These are phyloP conservation scores for Penicillium paradoxum DNA, from an alignment of 495 filamentous ascomycete genomes.

Conservation along the genomic window DNA sequence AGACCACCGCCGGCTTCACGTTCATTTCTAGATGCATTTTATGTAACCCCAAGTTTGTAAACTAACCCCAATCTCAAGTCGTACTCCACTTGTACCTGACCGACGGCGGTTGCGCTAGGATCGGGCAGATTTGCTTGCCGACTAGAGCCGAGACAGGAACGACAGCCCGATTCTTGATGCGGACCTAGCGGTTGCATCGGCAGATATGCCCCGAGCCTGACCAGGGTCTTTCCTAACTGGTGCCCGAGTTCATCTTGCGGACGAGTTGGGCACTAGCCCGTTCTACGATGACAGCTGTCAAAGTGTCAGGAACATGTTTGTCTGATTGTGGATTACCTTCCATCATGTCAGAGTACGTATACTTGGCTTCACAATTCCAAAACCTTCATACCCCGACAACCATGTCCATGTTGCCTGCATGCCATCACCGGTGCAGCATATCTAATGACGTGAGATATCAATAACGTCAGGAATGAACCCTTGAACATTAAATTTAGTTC, in stretches of 20 bases:
- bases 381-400: neutral
- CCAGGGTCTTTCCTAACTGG: conserved; percentile 4
- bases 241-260: conserved; percentile 22
- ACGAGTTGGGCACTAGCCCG: conserved; percentile 20
- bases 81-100: conserved; percentile 9
- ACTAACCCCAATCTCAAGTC: neutral
- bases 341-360: neutral
- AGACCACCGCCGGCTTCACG: conserved; percentile 2
- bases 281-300: conserved; percentile 3
- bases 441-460: neutral
- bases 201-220: conserved; percentile 13
- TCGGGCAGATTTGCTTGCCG: conserved; percentile 28
- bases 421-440: neutral
- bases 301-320: conserved; percentile 8
- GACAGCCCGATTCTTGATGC: conserved; percentile 20
- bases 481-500: neutral
- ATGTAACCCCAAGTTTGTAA: conserved; percentile 2
- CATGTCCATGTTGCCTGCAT: neutral
- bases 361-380: neutral
- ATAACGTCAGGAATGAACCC: neutral
- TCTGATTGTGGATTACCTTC: neutral
- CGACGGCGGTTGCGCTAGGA: conserved; percentile 11
- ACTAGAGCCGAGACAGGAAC: conserved; percentile 25
- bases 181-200: conserved; percentile 12
- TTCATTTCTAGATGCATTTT: neutral